These are phyloP conservation scores for Boletus sp. DNA, from an alignment of 1,284 basidiomycete species.

Conservation along the genomic window DNA sequence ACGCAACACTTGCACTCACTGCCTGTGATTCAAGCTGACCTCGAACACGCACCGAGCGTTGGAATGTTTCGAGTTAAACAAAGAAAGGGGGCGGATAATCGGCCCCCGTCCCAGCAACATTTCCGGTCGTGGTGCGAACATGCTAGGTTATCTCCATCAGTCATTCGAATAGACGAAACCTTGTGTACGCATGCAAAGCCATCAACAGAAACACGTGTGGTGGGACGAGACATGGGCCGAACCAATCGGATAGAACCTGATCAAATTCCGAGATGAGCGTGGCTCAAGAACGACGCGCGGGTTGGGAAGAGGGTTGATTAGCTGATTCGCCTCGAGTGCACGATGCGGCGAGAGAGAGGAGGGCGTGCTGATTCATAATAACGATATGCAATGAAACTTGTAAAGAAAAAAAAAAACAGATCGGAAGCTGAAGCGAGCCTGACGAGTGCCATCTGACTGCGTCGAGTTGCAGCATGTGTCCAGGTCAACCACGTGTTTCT, in stretches of 20 bases:
- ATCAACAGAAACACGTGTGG: not conserved
- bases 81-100: not conserved
- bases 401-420: not conserved
- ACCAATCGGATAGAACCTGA: not conserved
- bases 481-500: constrained; percentile 27
- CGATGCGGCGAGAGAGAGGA: constrained; percentile 9
- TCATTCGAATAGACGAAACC: constrained; percentile 1
- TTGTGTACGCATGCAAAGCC: not conserved
- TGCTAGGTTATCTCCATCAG: not conserved
- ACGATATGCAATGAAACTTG: not conserved
- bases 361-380: constrained; percentile 5
- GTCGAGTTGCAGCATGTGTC: constrained; percentile 3
- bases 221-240: not conserved
- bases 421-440: not conserved
- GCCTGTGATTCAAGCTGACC: not conserved
- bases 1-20: not conserved
- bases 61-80: not conserved
- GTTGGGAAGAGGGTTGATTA: not conserved
- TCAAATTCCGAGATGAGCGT: not conserved
- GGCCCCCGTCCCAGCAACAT: not conserved
- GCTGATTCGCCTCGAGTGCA: not conserved
- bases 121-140: not conserved
- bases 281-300: not conserved
- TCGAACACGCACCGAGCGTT: constrained; percentile 1
- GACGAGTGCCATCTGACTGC: not conserved